A percentile compares a stretch with the other conserved stretches of the same genome.
Evolutionary conservation across 2,329 filamentous ascomycete genomes (phyloP).

Genomic region (Talaromyces verruculosus): DNA sequence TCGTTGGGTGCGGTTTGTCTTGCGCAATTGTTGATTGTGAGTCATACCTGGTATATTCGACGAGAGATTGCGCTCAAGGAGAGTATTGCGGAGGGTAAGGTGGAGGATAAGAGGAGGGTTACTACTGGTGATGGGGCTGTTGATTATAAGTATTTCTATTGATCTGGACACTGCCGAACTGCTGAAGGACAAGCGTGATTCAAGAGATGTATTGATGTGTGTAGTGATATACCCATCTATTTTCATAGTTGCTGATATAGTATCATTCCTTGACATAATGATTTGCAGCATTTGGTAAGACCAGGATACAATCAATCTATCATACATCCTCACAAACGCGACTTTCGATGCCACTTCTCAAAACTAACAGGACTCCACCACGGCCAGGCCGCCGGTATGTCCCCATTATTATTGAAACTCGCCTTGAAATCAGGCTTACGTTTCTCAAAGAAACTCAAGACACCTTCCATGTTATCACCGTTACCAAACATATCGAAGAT

Average conservation of each 20-base stretch:
- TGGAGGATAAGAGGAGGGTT: slow-evolving; percentile 47
- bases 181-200: background rate
- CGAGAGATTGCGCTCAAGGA: slow-evolving; percentile 43
- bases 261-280: background rate
- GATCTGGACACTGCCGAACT: background rate
- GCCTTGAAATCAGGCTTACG: slow-evolving; percentile 59
- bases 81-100: slow-evolving; percentile 43
- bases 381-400: slow-evolving; percentile 16
- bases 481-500: slow-evolving; percentile 42
- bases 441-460: slow-evolving; percentile 65
- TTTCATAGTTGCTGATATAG: background rate
- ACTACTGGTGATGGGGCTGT: slow-evolving; percentile 50
- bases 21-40: slow-evolving; percentile 39
- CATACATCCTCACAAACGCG: slow-evolving; percentile 3
- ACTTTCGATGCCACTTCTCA: slow-evolving; percentile 12
- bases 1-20: slow-evolving; percentile 39
- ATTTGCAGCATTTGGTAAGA: no score
- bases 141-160: slow-evolving; percentile 52
- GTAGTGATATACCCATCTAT: background rate
- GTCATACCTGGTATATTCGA: slow-evolving; percentile 47
- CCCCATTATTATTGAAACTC: slow-evolving; percentile 27
- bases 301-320: background rate
- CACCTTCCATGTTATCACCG: slow-evolving; percentile 62
- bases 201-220: background rate
- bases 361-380: slow-evolving; percentile 17